Base-by-base conservation (phyloP, 2,329 filamentous ascomycete species). In the Aureobasidium uvarum region DNA sequence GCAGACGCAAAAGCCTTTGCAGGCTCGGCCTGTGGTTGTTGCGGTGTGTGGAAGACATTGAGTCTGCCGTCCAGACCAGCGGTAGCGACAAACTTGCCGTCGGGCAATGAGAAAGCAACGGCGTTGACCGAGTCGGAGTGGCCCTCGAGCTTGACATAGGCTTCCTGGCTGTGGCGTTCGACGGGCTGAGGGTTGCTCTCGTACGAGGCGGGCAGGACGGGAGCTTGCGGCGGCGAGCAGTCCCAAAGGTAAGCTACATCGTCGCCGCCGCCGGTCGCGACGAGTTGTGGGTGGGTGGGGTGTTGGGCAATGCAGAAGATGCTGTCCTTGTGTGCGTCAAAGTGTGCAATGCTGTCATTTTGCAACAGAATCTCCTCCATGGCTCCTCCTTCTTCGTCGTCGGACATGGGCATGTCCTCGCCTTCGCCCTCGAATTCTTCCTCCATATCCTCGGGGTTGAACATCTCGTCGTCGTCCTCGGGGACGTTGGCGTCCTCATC, bases 261-360 rank as follows among this genome's bases (percentile, higher is more conserved):
- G 72, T 91, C 89, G 41, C 88, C 89, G 69, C 93, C 95, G 67
- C 95, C 95, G 0, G 95, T 96, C 3, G 93, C 89, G 67, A 98
- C 83, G 67, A 98, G 87, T 23, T 87, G 83, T 6, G 89, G 86
- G 74, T 90, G 84, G 7, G 87, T 81, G 4, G 95, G 95, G 76
- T 99, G 95, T 76, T 96, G 92, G 20, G 94, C 92, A 75, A 99
- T 95, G 78, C 91, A 87, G 81, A 97, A 99, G 73, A 99, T 90
- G 67, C 89, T 93, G 83, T 97, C 92, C 71, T 87, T 89, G 81
- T 97, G 92, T 41, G 80, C 78, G 81, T 98, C 95, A 74, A 98
- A 97, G 81, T 96, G 94, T 67, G 92, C 94, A 70, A 89, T 83
- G 70, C 92, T 96, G 82, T 99, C 94, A 82, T 98, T 99, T 68